These are phyloP conservation scores for Aspergillus versicolor DNA, from an alignment of 2,329 filamentous ascomycete species.

Conservation along the genomic window DNA sequence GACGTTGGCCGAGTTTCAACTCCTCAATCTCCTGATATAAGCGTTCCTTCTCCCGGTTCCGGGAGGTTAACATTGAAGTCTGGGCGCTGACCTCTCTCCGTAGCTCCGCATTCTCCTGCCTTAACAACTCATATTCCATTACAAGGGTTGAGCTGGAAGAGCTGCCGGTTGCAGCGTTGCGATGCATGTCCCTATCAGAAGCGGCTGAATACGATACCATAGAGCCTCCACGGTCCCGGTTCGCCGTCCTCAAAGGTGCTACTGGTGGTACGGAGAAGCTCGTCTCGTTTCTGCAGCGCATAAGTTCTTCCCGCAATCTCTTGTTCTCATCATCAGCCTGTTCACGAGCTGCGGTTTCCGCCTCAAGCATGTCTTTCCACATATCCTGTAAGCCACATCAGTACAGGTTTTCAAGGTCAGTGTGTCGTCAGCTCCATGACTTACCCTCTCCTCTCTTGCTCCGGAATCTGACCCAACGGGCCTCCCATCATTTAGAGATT, in stretches of 20 bases:
- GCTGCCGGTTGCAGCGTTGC: slow-evolving; percentile 52
- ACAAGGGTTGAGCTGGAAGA: slow-evolving; percentile 68
- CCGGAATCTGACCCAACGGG: slow-evolving; percentile 51
- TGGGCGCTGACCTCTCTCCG: slow-evolving; percentile 91
- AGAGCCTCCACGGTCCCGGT: slow-evolving; percentile 36
- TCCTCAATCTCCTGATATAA: slow-evolving; percentile 97
- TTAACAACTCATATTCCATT: slow-evolving; percentile 80
- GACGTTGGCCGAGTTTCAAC: slow-evolving; percentile 81
- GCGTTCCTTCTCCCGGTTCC: slow-evolving; percentile 91
- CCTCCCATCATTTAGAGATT: slow-evolving; percentile 58
- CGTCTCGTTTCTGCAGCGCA: slow-evolving; percentile 59
- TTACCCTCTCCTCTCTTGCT: slow-evolving; percentile 47
- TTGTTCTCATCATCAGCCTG: slow-evolving; percentile 88
- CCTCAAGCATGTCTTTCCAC: slow-evolving; percentile 91
- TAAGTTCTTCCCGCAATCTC: slow-evolving; percentile 78
- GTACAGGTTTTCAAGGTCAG: not conserved
- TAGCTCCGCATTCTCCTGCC: slow-evolving; percentile 89
- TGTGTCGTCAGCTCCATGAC: slow-evolving; percentile 18
- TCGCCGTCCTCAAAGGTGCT: slow-evolving; percentile 30
- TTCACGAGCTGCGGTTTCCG: slow-evolving; percentile 84
- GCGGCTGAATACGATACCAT: slow-evolving; percentile 38
- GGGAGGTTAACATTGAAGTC: slow-evolving; percentile 94
- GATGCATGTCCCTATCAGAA: slow-evolving; percentile 37
- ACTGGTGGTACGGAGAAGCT: slow-evolving; percentile 28
- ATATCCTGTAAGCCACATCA: slow-evolving; percentile 60